phyloP scores from a whole-genome alignment of 2,329 filamentous ascomycete species.

The Pseudogymnoascus sp. region DNA sequence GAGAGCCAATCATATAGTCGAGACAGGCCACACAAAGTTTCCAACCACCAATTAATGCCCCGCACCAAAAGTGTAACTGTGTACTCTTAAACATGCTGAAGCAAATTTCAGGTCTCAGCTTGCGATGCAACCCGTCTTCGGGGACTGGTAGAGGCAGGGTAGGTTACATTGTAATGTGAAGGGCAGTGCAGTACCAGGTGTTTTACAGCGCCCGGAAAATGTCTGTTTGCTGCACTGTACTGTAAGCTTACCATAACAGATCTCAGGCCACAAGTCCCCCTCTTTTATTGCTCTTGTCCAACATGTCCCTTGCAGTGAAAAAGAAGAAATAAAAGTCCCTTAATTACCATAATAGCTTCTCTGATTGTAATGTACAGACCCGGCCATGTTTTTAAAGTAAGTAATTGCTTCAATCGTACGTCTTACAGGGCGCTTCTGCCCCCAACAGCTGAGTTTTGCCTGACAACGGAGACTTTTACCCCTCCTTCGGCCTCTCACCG shows the following conservation, averaged over 20 bases:
- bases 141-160: neutral
- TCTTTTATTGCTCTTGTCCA: neutral
- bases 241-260: too few relatives aligned
- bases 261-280: neutral
- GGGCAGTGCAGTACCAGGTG: neutral
- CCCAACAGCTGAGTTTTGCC: neutral
- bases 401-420: neutral
- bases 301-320: neutral
- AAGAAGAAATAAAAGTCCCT: too few relatives aligned
- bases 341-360: neutral
- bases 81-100: neutral
- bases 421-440: neutral
- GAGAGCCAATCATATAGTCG: neutral
- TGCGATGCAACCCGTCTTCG: slow-evolving; percentile 1
- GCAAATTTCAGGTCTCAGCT: neutral
- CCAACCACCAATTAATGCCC: too few relatives aligned
- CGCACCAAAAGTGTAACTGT: neutral
- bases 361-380: neutral
- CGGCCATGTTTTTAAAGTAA: neutral
- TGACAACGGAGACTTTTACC: neutral
- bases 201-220: neutral
- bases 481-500: slow-evolving; percentile 1
- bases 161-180: neutral
- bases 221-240: too few relatives aligned
- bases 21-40: neutral